A percentile compares a stretch with the other conserved stretches of the same genome.
These are phyloP conservation scores for Cercophora sp. DNA, from an alignment of 495 filamentous ascomycete species.

Conservation along the genomic window DNA sequence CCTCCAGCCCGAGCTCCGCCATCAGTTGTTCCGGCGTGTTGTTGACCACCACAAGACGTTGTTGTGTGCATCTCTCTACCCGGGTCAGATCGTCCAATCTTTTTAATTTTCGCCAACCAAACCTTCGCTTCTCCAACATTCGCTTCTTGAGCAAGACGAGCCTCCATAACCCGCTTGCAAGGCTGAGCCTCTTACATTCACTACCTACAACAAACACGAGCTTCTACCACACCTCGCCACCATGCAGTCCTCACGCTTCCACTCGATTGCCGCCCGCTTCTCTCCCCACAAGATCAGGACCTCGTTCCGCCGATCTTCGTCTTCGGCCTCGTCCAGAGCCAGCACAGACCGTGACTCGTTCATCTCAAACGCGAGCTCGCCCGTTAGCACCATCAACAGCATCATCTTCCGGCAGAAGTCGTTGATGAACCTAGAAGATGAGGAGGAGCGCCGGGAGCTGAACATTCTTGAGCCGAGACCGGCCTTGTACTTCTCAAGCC, in stretches of 20 bases:
- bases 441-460: slow-evolving; percentile 43
- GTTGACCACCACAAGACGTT: slow-evolving; percentile 15
- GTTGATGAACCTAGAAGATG: slow-evolving; percentile 43
- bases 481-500: slow-evolving; percentile 50
- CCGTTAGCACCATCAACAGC: slow-evolving; percentile 47
- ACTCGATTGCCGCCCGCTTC: slow-evolving; percentile 46
- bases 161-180: slow-evolving; percentile 8
- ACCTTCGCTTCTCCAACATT: slow-evolving; percentile 21
- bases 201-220: slow-evolving; percentile 2
- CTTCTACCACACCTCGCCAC: background rate
- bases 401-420: slow-evolving; percentile 47
- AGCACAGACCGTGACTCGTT: slow-evolving; percentile 39
- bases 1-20: slow-evolving; percentile 20
- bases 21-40: slow-evolving; percentile 1
- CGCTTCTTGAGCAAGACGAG: slow-evolving; percentile 21
- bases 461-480: slow-evolving; percentile 53
- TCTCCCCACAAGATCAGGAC: slow-evolving; percentile 43
- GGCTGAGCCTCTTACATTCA: slow-evolving; percentile 36
- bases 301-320: slow-evolving; percentile 46
- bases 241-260: slow-evolving; percentile 49
- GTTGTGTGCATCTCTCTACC: slow-evolving; percentile 20
- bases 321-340: slow-evolving; percentile 35
- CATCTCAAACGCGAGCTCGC: slow-evolving; percentile 37
- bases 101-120: slow-evolving; percentile 18
- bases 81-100: slow-evolving; percentile 38